Conservation (phyloP, 2,329 filamentous ascomycete genomes). For the Coniochaeta sp. region DNA sequence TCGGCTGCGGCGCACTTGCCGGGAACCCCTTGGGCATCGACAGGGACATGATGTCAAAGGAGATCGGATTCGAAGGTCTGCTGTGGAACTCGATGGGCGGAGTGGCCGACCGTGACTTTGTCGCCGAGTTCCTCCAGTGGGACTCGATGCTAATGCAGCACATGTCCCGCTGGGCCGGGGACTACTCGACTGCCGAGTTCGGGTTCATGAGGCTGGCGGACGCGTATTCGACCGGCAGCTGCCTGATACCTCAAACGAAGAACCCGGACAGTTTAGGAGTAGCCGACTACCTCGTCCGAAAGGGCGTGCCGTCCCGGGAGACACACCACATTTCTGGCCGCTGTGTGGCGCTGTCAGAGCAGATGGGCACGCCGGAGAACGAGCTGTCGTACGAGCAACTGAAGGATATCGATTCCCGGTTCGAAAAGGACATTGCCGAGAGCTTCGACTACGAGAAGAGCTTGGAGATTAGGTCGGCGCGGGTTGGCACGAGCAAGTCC, state of each 20-base stretch:
- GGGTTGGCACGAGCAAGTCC: slow-evolving; percentile 66
- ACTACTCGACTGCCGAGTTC: slow-evolving; percentile 72
- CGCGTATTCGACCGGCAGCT: slow-evolving; percentile 71
- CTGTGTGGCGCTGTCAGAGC: slow-evolving; percentile 75
- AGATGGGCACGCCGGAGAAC: slow-evolving; percentile 72
- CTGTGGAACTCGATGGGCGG: slow-evolving; percentile 72
- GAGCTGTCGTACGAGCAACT: slow-evolving; percentile 55
- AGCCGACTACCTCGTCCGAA: slow-evolving; percentile 60
- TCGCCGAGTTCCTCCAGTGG: slow-evolving; percentile 77
- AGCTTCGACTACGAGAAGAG: slow-evolving; percentile 77
- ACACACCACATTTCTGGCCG: slow-evolving; percentile 67
- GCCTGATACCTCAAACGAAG: slow-evolving; percentile 79
- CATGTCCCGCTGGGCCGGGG: slow-evolving; percentile 74
- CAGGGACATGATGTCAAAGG: slow-evolving; percentile 68
- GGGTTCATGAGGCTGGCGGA: slow-evolving; percentile 70
- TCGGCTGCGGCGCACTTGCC: slow-evolving; percentile 70
- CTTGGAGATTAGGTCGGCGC: slow-evolving; percentile 70
- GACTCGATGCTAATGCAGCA: slow-evolving; percentile 71
- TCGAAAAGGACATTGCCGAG: slow-evolving; percentile 62
- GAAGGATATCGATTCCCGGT: slow-evolving; percentile 54
- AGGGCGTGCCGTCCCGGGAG: background rate
- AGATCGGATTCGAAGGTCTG: slow-evolving; percentile 72
- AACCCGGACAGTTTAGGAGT: slow-evolving; percentile 65
- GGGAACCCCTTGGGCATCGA: slow-evolving; percentile 81
- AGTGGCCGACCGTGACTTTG: slow-evolving; percentile 73